Evolutionary conservation across 2,329 filamentous ascomycete genomes (phyloP), one percentile per base, ranked within the genome.

Genomic region (Pseudopyricularia javanii): DNA sequence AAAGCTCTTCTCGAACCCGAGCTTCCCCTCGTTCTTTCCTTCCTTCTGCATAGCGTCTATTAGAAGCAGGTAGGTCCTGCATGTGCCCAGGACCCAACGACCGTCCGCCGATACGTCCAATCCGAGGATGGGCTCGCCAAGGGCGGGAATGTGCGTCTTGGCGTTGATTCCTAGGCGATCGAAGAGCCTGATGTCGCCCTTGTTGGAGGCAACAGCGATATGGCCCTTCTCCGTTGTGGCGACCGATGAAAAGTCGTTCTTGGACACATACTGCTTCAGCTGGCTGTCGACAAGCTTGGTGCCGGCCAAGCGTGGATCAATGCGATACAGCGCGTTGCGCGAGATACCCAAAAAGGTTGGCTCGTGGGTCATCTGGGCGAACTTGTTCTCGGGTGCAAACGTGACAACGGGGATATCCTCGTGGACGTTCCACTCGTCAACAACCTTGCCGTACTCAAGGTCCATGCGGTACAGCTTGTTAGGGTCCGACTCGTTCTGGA

Each of bases 361-460:
- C 64, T 95, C 90, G 55, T 85, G 83, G 1, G 90, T 96, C 86
- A 95, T 95, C 72, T 98, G 93, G 1, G 93, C 84, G 63, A 96
- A 98, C 80, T 98, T 98, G 78, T 85, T 95, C 68, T 96, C 91
- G 0, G 93, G 93, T 0, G 88, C 88, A 68, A 97, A 97, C 9
- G 85, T 93, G 53, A 88, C 83, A 56, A 97, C 88, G 0, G 88
- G 85, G 53, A 98, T 96, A 64, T 97, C 88, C 57, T 98, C 91
- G 64, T 98, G 91, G 14, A 98, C 80, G 61, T 95, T 95, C 93
- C 93, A 98, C 68, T 98, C 93, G 63, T 98, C 93, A 2, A 97
- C 90, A 34, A 98, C 88, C 71, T 96, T 97, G 59, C 93, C 93
- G 60, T 94, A 94, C 67, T 98, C 91, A 47, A 98, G 76, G 70